Base-by-base conservation (phyloP, 2,329 filamentous ascomycete genomes). In the Akanthomyces muscarius region DNA sequence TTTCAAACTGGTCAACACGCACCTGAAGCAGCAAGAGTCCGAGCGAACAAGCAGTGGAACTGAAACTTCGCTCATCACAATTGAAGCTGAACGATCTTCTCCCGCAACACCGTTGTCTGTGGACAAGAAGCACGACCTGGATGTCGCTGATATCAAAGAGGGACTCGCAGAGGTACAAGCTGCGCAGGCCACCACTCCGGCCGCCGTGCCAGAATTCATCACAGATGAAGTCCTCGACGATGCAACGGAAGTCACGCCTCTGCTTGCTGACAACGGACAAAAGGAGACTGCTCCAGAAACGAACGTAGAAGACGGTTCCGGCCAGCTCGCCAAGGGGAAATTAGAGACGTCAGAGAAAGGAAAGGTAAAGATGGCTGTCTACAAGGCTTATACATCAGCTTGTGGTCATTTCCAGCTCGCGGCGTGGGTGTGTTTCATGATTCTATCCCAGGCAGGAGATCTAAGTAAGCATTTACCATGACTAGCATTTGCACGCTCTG, bases 331-430 rank as follows among this genome's bases (percentile, higher is more conserved):
- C 61, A 90, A 86, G 70, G 91, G 95, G 74, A 83, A 81, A 63
- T 93, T 94, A 75, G 92, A 97, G 74, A 87, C 87, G 66, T 83
- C 84, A 1, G 90, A 96, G 73, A 91, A 96, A 77, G 92, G 92
- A 69, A 96, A 96, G 73, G 92, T 97, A 68, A 96, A 95, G 75
- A 96, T 92, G 91, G 21, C 64, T 74, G 92, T 97, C 42, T 97
- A 97, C 72, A 80, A 82, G 25, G 91, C 96, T 75, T 97, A 97
- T 71, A 92, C 92, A 62, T 95, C 90, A 76, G 90, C 89, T 56
- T 95, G 89, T 78, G 96, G 96, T 72, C 76, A 96, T 18, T 78
- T 84, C 63, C 92, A 92, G 16, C 92, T 97, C 14, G 75, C 77
- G 21, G 81, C 96, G 68, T 97, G 97, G 74, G 71, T 94, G 23